Evolutionary conservation across 495 filamentous ascomycete genomes (phyloP).

Genomic region (Podospora tetraspora): DNA sequence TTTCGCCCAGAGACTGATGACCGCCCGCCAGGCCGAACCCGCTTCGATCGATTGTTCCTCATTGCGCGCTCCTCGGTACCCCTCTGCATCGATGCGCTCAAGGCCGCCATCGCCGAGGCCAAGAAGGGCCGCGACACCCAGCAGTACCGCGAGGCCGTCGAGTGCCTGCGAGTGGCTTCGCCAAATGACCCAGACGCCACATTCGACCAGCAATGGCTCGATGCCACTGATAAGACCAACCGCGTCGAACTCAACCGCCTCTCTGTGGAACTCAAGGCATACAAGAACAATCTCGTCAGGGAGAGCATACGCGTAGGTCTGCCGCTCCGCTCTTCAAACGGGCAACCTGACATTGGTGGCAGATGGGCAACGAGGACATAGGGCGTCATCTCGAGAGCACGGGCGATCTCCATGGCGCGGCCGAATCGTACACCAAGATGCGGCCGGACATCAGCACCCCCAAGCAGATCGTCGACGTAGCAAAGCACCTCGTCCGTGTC

Average conservation of each 20-base stretch:
- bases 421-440: slow-evolving; percentile 42
- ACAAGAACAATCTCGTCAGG: slow-evolving; percentile 97
- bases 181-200: slow-evolving; percentile 63
- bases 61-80: slow-evolving; percentile 74
- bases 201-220: slow-evolving; percentile 66
- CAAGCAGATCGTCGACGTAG: slow-evolving; percentile 40
- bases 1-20: neutral
- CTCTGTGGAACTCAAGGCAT: slow-evolving; percentile 78
- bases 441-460: slow-evolving; percentile 42
- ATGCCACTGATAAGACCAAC: slow-evolving; percentile 55
- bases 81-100: slow-evolving; percentile 75
- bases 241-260: slow-evolving; percentile 63
- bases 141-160: slow-evolving; percentile 64
- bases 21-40: slow-evolving; percentile 53
- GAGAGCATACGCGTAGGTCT: slow-evolving; percentile 83
- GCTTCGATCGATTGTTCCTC: slow-evolving; percentile 71
- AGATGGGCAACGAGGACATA: slow-evolving; percentile 48
- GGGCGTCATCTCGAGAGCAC: slow-evolving; percentile 43
- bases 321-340: neutral
- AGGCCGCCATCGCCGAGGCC: slow-evolving; percentile 67
- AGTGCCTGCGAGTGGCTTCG: slow-evolving; percentile 55
- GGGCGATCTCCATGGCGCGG: slow-evolving; percentile 36
- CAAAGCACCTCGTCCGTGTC: slow-evolving; percentile 39
- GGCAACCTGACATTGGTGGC: neutral
- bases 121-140: slow-evolving; percentile 69